Evolutionary conservation across 2,329 filamentous ascomycete genomes (phyloP), one percentile per base, ranked within the genome.

Genomic region (Lachnellula cervina): DNA sequence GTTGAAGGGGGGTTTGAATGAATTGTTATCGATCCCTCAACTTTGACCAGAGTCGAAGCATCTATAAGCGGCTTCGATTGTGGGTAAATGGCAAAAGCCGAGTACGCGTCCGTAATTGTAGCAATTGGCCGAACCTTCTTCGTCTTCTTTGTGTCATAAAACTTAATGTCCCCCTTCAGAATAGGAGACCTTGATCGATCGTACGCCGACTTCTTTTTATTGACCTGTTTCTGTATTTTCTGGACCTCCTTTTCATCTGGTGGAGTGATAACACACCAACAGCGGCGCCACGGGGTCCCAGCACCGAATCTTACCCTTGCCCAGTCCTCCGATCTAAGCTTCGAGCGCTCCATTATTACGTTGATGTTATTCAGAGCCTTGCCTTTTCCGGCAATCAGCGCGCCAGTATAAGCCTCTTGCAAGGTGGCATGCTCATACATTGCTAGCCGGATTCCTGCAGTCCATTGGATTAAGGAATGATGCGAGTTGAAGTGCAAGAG

Each of bases 371-470:
- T 97, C 52, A 99, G 73, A 1, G 75, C 74, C 71, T 91, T 95
- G 56, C 92, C 94, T 74, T 97, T 97, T 53, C 92, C 94, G 11
- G 94, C 94, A 68, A 99, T 94, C 45, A 99, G 77, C 19, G 93
- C 93, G 6, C 94, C 94, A 0, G 94, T 99, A 70, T 99, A 99
- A 1, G 94, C 91, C 74, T 99, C 94, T 69, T 97, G 93, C 35
- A 99, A 77, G 0, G 90, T 90, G 1, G 91, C 86, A 68, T 97
- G 89, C 74, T 99, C 94, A 71, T 87, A 97, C 82, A 97, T 96
- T 66, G 93, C 83, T 21, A 99, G 82, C 47, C 94, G 86, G 63
- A 99, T 97, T 45, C 88, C 90, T 16, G 94, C 88, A 1, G 94
- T 96, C 94, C 94, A 99, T 73, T 97, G 92, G 2, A 92, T 87